Base-by-base conservation (phyloP, 805 yeast genomes). In the Pichia deserticola region DNA sequence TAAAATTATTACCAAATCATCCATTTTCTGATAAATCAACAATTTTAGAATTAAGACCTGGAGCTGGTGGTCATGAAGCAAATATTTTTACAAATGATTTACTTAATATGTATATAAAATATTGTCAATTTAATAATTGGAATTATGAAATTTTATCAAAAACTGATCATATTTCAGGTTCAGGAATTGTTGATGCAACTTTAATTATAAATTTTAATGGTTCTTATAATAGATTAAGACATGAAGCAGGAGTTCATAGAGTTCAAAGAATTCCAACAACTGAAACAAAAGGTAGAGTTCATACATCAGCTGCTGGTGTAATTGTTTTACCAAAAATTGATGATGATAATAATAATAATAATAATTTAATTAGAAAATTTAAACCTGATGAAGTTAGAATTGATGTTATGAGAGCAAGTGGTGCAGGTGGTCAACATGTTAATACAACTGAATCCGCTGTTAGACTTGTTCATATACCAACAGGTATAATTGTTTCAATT, bases 361-460 rank as follows among this genome's bases (percentile, higher is more conserved):
- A 62, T 3, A 47, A 53, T 25, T 20, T 20, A 20, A 43, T 51
- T 13, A 70, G 92, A 40, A 78, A 78, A 50, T 89, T 93, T 65
- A 81, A 80, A 20, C 87, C 90, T 0, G 95, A 86, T 3, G 99
- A 93, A 59, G 81, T 93, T 27, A 76, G 97, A 50, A 81, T 93
- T 5, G 99, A 93, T 63, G 89, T 93, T n/a, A 93, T 92, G 96
- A 75, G 99, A 57, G 88, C 98, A 0, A 82, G 96, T 49, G 99
- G 99, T 4, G 85, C 93, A 55, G 99, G 99, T 50, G 99, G 99
- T 0, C 99, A 92, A 70, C 98, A 92, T 62, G 99, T 92, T 36
- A 92, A 92, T 63, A 92, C 96, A 12, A 93, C 98, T 0, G 98
- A 92, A 62, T 89, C 97, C 1, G 99, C 99, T 0, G 98, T 93